Base-by-base conservation (phyloP, 345 rosid genomes). In the Salix caprea region DNA sequence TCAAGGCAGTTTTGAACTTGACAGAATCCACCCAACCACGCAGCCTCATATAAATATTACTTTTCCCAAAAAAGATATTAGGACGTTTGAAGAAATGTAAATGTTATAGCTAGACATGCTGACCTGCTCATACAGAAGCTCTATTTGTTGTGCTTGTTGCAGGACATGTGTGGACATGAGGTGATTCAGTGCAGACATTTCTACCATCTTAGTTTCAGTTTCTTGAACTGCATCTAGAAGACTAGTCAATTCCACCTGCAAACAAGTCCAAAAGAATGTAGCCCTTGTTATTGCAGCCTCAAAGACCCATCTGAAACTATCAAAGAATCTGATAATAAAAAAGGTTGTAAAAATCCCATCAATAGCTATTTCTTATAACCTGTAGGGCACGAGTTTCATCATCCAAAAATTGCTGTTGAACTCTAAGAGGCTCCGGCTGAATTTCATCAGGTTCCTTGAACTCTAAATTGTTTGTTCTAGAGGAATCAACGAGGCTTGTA, bases 181-280 rank as follows among this genome's bases (percentile, higher is more conserved):
- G 75, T 96, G 99, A 83, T 96, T 94, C 84, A 91, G 56, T 73
- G 98, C 98, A 67, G 98, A 94, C 97, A 96, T 94, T 87, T 96
- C 99, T 76, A 96, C 94, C 98, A 96, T 94, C 88, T 89, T 92
- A 40, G 97, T 91, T 86, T 91, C 99, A 6, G 97, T 96, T 88
- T 93, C 85, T 79, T 86, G 96, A 83, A 81, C 98, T 40, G 95
- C 87, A 52, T 94, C 99, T 72, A 96, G 85, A 62, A 94, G 97
- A 87, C 86, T 87, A 42, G 90, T 83, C 87, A 94, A 87, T 87
- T 92, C 98, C 6, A 89, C 94, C 98, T 94, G 86, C 86, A 85
- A n/a, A 72, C 58, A 26, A 70, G 37, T 54, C 40, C 23, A 66
- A 46, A 46, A 80, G 67, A 70, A 75, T 67, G 70, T 52, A 79